Evolutionary conservation across 345 rosid species (phyloP), one percentile per base, ranked within the genome.

Genomic region (Arabidopsis thaliana): DNA sequence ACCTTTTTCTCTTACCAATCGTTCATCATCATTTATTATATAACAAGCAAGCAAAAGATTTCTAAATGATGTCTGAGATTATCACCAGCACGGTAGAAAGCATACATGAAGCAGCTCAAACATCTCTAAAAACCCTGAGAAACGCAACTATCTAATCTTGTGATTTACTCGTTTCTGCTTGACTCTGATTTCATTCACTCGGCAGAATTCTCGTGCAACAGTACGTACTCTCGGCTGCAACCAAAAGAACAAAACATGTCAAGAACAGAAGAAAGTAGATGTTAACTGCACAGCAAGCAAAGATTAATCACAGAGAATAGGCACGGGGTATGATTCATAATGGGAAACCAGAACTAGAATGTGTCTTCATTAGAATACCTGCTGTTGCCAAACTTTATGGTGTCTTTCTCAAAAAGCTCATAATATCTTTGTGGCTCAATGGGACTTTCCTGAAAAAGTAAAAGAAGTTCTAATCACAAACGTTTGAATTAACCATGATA

Each of bases 371-470:
- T 61, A 56, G 48, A 83, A 69, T 85, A 91, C 99, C 99, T 92
- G 83, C 99, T 90, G 62, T 92, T 92, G 68, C 99, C 99, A 66
- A 95, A 95, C 78, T 90, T 92, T 37, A 95, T 87, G 61, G 98
- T 92, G 75, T 90, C 99, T 84, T 87, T 90, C 85, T 95, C 99
- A 52, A 87, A 82, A 30, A 95, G 93, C 78, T 95, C 99, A 82
- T 92, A 92, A 75, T 95, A 92, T 14, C 93, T 90, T 67, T 95
- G 88, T 44, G 98, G 87, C 81, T 95, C 98, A 41, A 92, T 80
- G 30, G 98, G 85, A 75, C 78, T 85, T 48, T 90, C 97, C 99
- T 90, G 93, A 75, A 77, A 77, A 79, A 42, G 49, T 28, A 46
- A 68, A 24, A 65, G 40, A 77, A 81, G 6, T 28, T 62, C 56